Evolutionary conservation across 148 eudicot genomes (phyloP), one percentile per base, ranked within the genome.

Genomic region (Fallopia convolvulus): DNA sequence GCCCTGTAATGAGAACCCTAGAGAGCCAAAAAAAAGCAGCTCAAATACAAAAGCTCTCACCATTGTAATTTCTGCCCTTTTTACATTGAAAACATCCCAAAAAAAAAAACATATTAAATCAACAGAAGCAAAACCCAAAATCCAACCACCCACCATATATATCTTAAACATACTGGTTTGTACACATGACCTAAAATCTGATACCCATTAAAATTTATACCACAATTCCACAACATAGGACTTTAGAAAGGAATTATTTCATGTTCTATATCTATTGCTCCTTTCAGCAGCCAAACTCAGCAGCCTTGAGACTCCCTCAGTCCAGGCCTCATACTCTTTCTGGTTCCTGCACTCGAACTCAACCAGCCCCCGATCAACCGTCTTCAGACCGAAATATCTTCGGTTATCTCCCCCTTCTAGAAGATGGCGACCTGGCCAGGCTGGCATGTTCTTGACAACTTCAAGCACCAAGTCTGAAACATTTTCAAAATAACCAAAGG

Each of bases 341-440:
- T 83, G 87, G 77, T 79, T 92, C 85, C 78, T 91, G 82, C 93
- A 91, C 81, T 90, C 97, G 30, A 91, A 91, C 84, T 91, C 92
- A n/a, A 91, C 83, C 30, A 91, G 74, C 21, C 97, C 89, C 0
- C 90, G 86, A 6, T 76, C 80, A 1, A 78, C 76, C 3, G 97
- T 92, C 79, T 88, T 92, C 76, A 92, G 79, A 63, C 97, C 97
- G 26, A 92, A 92, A 83, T 90, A 92, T 2, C 85, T 83, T 0
- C 89, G 84, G 71, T 90, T 80, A 70, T 90, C 85, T 76, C 80
- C 93, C 26, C 86, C 87, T 2, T 91, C 92, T 3, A 86, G 60
- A 70, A 84, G 48, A 63, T 83, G 88, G 75, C 97, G 84, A 70
- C 89, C 97, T 5, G 93, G 88, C 95, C 97, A 92, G 18, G 87